Conservation (phyloP, 2,329 filamentous ascomycete genomes). For the Dactylellina cionopaga region DNA sequence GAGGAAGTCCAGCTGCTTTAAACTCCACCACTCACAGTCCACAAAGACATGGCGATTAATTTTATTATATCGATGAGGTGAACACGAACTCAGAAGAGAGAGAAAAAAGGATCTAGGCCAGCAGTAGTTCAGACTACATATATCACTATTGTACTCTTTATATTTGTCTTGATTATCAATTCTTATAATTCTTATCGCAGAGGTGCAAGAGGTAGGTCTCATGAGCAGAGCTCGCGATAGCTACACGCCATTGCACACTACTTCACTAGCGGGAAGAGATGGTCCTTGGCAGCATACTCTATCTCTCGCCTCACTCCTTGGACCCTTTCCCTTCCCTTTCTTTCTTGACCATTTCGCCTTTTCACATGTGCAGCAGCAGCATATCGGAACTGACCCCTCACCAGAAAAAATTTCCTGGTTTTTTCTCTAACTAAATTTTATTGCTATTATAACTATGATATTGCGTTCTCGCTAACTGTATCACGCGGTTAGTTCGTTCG, state of each 20-base stretch:
- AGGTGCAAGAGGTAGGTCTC: neutral
- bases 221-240: constrained; percentile 1
- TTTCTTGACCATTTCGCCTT: no score
- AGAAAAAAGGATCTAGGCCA: no score
- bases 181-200: neutral
- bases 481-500: constrained; percentile 6
- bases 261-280: no score
- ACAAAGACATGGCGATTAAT: no score
- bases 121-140: neutral
- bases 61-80: no score
- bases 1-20: neutral
- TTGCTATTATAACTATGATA: neutral
- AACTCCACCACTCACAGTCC: neutral
- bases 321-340: neutral
- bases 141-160: neutral
- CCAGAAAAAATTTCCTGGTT: neutral
- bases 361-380: constrained; percentile 26
- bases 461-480: constrained; percentile 8
- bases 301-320: neutral
- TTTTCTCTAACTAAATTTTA: neutral
- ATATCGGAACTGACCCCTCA: constrained; percentile 10
- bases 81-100: no score
- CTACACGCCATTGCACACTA: no score
- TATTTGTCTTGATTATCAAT: no score
- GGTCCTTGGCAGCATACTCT: neutral